Percentiles rank a stretch among this genome's conserved stretches.
These are phyloP conservation scores for Ascochyta pisi DNA, from an alignment of 2,329 filamentous ascomycete genomes.

Conservation along the genomic window DNA sequence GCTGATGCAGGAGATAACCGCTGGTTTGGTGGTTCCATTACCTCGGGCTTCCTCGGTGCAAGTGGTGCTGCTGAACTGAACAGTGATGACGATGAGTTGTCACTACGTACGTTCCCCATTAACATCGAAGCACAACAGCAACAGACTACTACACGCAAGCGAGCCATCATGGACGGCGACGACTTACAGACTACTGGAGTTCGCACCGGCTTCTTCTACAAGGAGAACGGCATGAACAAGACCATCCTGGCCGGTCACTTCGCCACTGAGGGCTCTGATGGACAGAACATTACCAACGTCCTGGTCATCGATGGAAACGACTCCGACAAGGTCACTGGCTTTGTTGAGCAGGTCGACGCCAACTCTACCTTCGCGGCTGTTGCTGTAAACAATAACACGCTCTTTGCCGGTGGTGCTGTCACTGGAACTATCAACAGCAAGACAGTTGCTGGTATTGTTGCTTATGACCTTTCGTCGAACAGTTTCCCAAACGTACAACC, in stretches of 20 bases:
- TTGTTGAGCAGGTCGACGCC: slow-evolving; percentile 69
- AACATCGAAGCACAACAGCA: slow-evolving; percentile 35
- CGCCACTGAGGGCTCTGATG: slow-evolving; percentile 70
- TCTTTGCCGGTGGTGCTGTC: slow-evolving; percentile 85
- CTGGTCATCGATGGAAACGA: slow-evolving; percentile 81
- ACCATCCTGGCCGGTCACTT: slow-evolving; percentile 92
- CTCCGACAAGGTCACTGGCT: slow-evolving; percentile 69
- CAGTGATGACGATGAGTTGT: slow-evolving; percentile 29
- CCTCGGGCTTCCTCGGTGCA: slow-evolving; percentile 74
- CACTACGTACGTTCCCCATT: slow-evolving; percentile 56
- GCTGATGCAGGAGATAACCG: slow-evolving; percentile 66
- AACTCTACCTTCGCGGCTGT: slow-evolving; percentile 80
- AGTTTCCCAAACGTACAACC: slow-evolving; percentile 73
- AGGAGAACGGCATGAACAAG: slow-evolving; percentile 72
- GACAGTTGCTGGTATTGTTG: slow-evolving; percentile 74
- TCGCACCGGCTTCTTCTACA: slow-evolving; percentile 80
- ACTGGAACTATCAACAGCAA: slow-evolving; percentile 71
- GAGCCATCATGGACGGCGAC: slow-evolving; percentile 51
- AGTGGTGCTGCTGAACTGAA: slow-evolving; percentile 75
- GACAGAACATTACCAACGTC: slow-evolving; percentile 77
- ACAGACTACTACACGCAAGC: slow-evolving; percentile 47
- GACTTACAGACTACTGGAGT: slow-evolving; percentile 68
- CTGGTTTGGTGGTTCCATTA: slow-evolving; percentile 83
- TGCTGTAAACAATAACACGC: slow-evolving; percentile 54
- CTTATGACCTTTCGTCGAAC: slow-evolving; percentile 75